Base-by-base conservation (phyloP, 306 rosid species). In the Inga oerstediana region DNA sequence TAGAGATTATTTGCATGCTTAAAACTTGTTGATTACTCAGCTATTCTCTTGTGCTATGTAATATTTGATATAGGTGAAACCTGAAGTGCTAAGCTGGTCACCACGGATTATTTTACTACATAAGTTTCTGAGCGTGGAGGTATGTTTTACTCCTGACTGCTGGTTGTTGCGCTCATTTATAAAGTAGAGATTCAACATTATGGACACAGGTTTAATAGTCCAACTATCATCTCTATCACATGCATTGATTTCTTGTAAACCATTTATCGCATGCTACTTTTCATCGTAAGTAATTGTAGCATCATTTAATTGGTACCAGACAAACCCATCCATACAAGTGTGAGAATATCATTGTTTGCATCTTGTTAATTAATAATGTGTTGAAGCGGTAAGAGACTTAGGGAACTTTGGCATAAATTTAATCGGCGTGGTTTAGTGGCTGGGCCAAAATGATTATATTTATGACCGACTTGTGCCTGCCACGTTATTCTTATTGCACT, bases 81-180 rank as follows among this genome's bases (percentile, higher is more conserved):
- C 99, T 32, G 98, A 96, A 86, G 86, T 96, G 74, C 87, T 96
- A 79, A 96, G 90, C 93, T 96, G 99, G 99, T 90, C 92, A 41
- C 99, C 99, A 72, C 92, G 99, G 79, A 96, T 94, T 83, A 92
- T 96, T 85, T 81, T 96, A 76, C 91, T 96, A 51, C 98, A 94
- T 83, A 96, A 96, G 75, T 96, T 96, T 85, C 83, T 96, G 84
- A 96, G 99, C 89, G 76, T 43, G 79, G 95, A 94, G 98, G 99
- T 96, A 89, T 85, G 59, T 34, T 76, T 85, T 80, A 77, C 66
- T 76, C 76, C 59, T 62, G 34, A 67, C 52, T 69, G 64, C 75
- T 77, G 46, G 35, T 71, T 59, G 37, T 75, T 69, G n/a, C 24
- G 27, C 61, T 79, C 66, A 39, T 78, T 84, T 74, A 43, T 85